Percentiles rank a stretch among this genome's conserved stretches.
Conservation (phyloP, 2,329 filamentous ascomycete species). For the Aspergillus jensenii region DNA sequence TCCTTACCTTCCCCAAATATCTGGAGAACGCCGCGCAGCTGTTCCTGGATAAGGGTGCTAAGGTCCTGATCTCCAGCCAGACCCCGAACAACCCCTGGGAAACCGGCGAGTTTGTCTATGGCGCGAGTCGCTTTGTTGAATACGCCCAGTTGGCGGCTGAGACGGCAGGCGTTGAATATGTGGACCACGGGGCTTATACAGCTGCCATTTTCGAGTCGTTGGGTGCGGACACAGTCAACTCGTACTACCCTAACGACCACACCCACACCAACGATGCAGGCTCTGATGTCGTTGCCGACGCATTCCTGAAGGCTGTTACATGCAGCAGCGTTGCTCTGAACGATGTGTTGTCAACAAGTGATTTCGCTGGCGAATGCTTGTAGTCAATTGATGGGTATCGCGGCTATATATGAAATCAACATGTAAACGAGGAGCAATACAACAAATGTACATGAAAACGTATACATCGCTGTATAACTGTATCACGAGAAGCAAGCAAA, state of each 20-base stretch:
- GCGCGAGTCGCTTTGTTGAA: conserved; percentile 55
- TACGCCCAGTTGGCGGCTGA: conserved; percentile 53
- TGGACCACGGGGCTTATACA: conserved; percentile 62
- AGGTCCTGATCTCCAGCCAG: conserved; percentile 58
- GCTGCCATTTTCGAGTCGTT: conserved; percentile 54
- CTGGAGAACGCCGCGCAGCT: conserved; percentile 56
- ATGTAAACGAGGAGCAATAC: background rate
- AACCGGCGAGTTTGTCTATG: conserved; percentile 51
- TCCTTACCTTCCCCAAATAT: conserved; percentile 63
- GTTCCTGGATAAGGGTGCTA: conserved; percentile 58
- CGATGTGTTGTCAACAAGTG: conserved; percentile 32
- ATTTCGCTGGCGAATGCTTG: conserved; percentile 30
- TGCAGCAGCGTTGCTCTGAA: conserved; percentile 49
- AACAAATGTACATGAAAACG: background rate
- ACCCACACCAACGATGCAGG: conserved; percentile 61
- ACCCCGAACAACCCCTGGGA: conserved; percentile 67
- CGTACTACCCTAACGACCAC: conserved; percentile 60
- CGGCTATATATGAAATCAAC: background rate
- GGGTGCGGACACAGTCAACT: conserved; percentile 52
- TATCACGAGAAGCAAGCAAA: background rate
- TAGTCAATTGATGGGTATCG: conserved; percentile 11
- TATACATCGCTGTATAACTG: background rate
- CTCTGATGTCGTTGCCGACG: conserved; percentile 56
- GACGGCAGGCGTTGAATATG: conserved; percentile 51
- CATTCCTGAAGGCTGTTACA: conserved; percentile 59